A percentile compares a stretch with the other conserved stretches of the same genome.
Evolutionary conservation across 2,329 filamentous ascomycete species (phyloP).

Genomic region (Aspergillus glaucus): DNA sequence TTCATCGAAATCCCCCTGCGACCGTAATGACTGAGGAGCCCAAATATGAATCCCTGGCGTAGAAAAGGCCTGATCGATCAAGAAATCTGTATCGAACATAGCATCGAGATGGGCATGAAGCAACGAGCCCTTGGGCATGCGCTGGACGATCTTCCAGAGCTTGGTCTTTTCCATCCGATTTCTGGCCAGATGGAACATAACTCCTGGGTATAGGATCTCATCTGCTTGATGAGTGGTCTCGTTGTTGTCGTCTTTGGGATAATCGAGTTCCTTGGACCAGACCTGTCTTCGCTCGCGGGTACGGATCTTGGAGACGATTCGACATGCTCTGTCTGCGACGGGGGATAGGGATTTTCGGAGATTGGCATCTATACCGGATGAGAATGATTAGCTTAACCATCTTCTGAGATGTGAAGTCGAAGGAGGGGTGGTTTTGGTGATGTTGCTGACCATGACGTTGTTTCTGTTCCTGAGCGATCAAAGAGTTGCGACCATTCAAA

Average conservation of each 20-base stretch:
- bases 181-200: slow-evolving; percentile 88
- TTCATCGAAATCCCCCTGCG: slow-evolving; percentile 47
- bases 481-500: slow-evolving; percentile 63
- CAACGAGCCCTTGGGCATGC: slow-evolving; percentile 73
- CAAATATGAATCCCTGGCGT: slow-evolving; percentile 68
- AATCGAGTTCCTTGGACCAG: slow-evolving; percentile 63
- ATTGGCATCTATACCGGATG: slow-evolving; percentile 18
- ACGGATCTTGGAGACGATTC: slow-evolving; percentile 74
- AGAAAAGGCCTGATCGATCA: slow-evolving; percentile 64
- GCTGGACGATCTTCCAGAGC: slow-evolving; percentile 76
- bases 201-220: slow-evolving; percentile 70
- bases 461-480: slow-evolving; percentile 75
- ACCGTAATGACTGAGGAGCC: slow-evolving; percentile 53
- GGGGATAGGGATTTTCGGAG: slow-evolving; percentile 59
- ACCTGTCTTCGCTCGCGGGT: slow-evolving; percentile 67
- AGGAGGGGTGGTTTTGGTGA: not conserved
- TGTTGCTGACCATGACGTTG: slow-evolving; percentile 64
- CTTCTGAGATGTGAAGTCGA: not conserved
- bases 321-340: slow-evolving; percentile 68
- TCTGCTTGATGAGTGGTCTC: slow-evolving; percentile 56
- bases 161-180: slow-evolving; percentile 77
- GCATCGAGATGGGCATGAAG: slow-evolving; percentile 80
- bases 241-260: slow-evolving; percentile 47
- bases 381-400: slow-evolving; percentile 8
- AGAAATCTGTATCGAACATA: slow-evolving; percentile 80